Evolutionary conservation across 192 early-diverging fungal genomes (phyloP), one percentile per base, ranked within the genome.

Genomic region (Gorgonomyces haynaldii): DNA sequence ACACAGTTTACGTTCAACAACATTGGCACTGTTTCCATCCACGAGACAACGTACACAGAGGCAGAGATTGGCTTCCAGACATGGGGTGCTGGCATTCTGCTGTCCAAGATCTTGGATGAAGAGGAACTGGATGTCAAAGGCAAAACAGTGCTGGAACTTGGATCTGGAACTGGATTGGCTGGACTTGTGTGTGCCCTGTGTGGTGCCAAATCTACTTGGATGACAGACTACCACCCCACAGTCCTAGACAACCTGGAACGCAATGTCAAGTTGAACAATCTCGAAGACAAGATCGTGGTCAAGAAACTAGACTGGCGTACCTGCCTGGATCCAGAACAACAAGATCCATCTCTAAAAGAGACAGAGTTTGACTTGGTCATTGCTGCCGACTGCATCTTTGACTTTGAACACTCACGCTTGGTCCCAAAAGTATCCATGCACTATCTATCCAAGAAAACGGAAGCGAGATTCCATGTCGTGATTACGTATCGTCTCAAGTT

Each of bases 31-130:
- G 35, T 49, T 36, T 21, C 23, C 6, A 29, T 49, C 7, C 23
- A 36, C 20, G 61, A 62, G 23, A 42, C 52, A 29, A 24, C 38
- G 12, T 56, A 28, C 39, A 49, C 37, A 2, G 61, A 57, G 21
- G 54, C 54, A 6, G 61, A 54, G 22, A 43, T 62, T 9, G 61
- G 61, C 4, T 62, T 62, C 29, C 61, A 62, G 45, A 62, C 61
- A 24, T 62, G 61, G 61, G 61, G 61, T 16, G 48, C 47, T 0
- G 61, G 61, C 15, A 43, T 57, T 3, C 22, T 62, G 32, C 43
- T 62, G 2, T 44, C 61, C 15, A 52, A 52, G 44, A 22, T 50
- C 37, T 20, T 58, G 4, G 57, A 58, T 45, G 32, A 44, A 20
- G 42, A 31, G 1, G 28, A 21, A n/a, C 17, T 58, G 10, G 29